Base-by-base conservation (phyloP, 2,329 filamentous ascomycete species). In the Tolypocladium tropicale region DNA sequence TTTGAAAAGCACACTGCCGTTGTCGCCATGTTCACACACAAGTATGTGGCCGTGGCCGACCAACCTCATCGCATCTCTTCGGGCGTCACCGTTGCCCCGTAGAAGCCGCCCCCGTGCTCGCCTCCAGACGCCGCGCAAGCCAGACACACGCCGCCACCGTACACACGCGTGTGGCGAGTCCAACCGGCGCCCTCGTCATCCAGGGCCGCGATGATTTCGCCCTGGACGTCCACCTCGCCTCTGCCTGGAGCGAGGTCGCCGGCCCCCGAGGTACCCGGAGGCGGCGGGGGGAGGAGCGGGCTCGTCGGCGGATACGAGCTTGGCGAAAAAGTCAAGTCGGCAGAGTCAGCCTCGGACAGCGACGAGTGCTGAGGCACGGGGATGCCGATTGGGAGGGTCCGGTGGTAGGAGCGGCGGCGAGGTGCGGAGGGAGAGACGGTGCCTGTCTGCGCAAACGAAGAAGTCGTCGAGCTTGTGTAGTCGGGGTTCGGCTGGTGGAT, bases 81-180 rank as follows among this genome's bases (percentile, higher is more conserved):
- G 23, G 78, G 72, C 18, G 76, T 75, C 30, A 82, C 79, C 32
- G 74, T 80, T 43, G 76, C 74, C 32, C 79, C 80, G 59, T 82
- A 83, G 65, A 80, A 80, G 9, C 77, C 75, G 21, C 72, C 76
- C 12, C 70, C 71, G 30, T 74, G 68, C n/a, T 70, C 67, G 34
- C 69, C 70, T 7, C 74, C 76, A 11, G 77, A 74, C 10, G 76
- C 78, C 41, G 76, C 69, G 60, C 81, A 84, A 1, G 80, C 79
- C 41, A 82, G 71, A 59, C 81, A 84, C 3, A 78, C 74, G 6
- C 80, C 79, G 57, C 80, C 80, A 32, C 80, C 80, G 59, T 82
- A 83, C 30, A 83, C 80, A 30, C 79, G 75, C 18, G 80, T 84
- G 64, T 84, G 81, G 39, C 79, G 75, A 61, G 74, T 78, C 81